A percentile compares a stretch with the other conserved stretches of the same genome.
Conservation (phyloP, 1,139 yeast genomes). For the Protomyces lactucae-debilis region DNA sequence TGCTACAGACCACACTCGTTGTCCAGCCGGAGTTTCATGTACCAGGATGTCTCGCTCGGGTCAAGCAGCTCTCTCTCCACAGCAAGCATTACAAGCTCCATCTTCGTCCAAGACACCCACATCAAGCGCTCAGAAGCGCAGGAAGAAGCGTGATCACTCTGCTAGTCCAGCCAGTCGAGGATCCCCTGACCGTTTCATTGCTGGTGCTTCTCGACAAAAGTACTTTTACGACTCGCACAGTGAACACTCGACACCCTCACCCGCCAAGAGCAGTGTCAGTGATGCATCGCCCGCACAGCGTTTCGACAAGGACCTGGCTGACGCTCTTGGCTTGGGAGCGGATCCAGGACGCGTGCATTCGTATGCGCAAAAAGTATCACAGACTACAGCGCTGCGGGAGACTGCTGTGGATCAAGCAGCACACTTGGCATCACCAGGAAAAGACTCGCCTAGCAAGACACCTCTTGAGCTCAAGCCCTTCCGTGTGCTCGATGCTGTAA, state of each 20-base stretch:
- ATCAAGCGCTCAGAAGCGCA: not conserved
- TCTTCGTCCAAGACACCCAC: not conserved
- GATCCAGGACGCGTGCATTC: not conserved
- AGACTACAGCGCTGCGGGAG: not conserved
- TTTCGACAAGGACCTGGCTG: not conserved
- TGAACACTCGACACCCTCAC: not conserved
- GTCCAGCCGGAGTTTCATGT: too few relatives aligned
- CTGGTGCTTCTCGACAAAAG: not conserved
- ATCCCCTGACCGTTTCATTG: slow-evolving; percentile 14
- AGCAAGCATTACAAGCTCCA: not conserved
- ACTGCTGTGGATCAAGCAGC: not conserved
- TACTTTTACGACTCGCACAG: not conserved
- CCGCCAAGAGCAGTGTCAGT: not conserved
- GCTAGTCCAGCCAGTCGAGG: slow-evolving; percentile 38
- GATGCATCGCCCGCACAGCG: not conserved
- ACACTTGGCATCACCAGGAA: too few relatives aligned
- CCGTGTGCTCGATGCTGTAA: slow-evolving; percentile 56
- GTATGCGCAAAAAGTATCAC: not conserved
- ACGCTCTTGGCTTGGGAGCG: not conserved
- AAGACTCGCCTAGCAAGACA: not conserved
- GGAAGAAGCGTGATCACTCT: not conserved
- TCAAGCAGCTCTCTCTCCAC: not conserved
- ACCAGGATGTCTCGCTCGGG: not conserved
- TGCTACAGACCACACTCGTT: too few relatives aligned
- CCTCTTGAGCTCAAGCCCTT: slow-evolving; percentile 20